Evolutionary conservation across 2,329 filamentous ascomycete genomes (phyloP), one percentile per base, ranked within the genome.

Genomic region (Penicillium sp.): DNA sequence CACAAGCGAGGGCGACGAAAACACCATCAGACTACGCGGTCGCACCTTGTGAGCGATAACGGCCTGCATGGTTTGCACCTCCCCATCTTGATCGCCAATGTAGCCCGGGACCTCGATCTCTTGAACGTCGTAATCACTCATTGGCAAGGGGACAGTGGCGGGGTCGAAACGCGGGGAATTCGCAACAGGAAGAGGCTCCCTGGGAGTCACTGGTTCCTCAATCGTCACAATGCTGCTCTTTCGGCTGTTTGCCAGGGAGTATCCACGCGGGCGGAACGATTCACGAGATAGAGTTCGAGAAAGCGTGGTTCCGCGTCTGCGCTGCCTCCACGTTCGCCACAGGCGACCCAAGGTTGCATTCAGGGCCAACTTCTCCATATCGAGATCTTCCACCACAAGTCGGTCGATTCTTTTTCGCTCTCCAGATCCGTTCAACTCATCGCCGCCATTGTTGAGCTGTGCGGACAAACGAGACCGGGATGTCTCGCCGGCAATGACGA

Each of bases 261-360:
- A 68, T 24, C 62, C 64, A 54, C 72, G 67, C 51, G 70, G 70
- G 18, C 67, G 61, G 40, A 76, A 69, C 3, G 75, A 78, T 56
- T 77, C 74, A 56, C 71, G 68, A 22, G 71, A 75, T 50, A 79
- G 66, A 29, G 77, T 74, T 14, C 75, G 73, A 13, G 74, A 72
- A 39, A 77, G 68, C 50, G 59, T 68, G 16, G 69, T 69, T 4
- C 65, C 57, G 43, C 71, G 68, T 53, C 72, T 66, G 50, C 89
- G 85, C 77, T 96, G 96, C 76, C 94, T 91, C 94, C 94, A 99
- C 26, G 90, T 89, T 65, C 94, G 85, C 94, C 94, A 99, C 42
- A 97, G 79, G 47, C 92, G 83, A 20, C 94, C 94, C 1, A 99
- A 79, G 2, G 90, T 92, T 55, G 92, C 84, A 69, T 96, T 95